Evolutionary conservation across 1,284 basidiomycete species (phyloP), one percentile per base, ranked within the genome.

Genomic region (Sanghuangporus baumii): DNA sequence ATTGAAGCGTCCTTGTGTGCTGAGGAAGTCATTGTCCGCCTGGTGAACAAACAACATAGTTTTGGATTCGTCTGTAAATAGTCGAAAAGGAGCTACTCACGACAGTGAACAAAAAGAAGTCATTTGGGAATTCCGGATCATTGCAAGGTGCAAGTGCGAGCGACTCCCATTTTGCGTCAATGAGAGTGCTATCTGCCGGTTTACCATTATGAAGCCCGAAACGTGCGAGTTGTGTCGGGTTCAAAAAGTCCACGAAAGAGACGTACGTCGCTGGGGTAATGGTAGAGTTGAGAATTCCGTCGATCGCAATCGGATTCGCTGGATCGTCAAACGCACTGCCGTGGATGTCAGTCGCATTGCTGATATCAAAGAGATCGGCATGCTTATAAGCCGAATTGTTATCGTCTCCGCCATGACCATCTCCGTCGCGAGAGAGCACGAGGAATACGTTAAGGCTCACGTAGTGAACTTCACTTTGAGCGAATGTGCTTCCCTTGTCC

Each of bases 121-220:
- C 87, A 69, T 89, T 74, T 0, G 84, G 83, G 68, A 75, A 78
- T 0, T 67, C 69, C 3, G 75, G 67, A 66, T 88, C 85, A 1
- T 77, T 70, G 20, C 77, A 78, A 0, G 86, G 81, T 2, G 82
- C 85, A 9, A 89, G 73, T 12, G 86, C 83, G 57, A 87, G 75
- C 6, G 81, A 83, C 69, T 89, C 88, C 83, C 87, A 89, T 72
- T 89, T 89, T 2, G 81, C 80, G 63, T 82, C 82, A 60, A 89
- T 79, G 34, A 88, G 75, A 0, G 81, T 85, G 52, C 78, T 66
- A 68, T 87, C 81, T 66, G 79, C 76, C 31, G 73, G 72, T 55
- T 46, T 60, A 74, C 76, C 75, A 66, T 84, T 85, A 65, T 88
- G 86, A 60, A 88, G 73, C 3, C 86, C 86, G 66, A 89, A 89